These are phyloP conservation scores for Syzygium malaccense DNA, from an alignment of 441 rosid species.

Conservation along the genomic window DNA sequence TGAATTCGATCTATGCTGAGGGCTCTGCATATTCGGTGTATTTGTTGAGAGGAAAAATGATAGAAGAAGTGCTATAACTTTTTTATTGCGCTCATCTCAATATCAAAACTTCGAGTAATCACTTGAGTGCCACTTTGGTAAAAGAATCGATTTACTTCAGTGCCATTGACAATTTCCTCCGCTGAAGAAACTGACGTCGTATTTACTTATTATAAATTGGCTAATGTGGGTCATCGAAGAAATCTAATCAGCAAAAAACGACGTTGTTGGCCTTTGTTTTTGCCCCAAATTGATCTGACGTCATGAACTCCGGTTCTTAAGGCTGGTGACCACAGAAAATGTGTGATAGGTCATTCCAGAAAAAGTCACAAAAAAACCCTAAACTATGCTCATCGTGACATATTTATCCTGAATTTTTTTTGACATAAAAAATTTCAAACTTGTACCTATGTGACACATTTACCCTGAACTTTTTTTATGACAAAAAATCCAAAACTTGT, in stretches of 20 bases:
- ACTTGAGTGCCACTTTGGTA: neutral
- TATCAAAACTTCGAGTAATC: neutral
- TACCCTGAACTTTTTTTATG: no score
- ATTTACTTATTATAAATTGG: neutral
- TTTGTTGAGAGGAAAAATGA: neutral
- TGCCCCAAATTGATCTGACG: neutral
- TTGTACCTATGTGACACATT: no score
- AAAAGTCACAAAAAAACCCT: no score
- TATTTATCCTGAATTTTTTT: no score
- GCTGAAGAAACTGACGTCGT: neutral
- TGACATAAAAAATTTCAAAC: no score
- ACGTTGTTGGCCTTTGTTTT: neutral
- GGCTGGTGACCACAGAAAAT: neutral
- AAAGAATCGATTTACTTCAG: neutral
- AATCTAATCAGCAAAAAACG: neutral
- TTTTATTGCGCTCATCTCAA: fast-evolving
- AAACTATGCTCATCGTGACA: no score
- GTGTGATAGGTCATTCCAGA: neutral
- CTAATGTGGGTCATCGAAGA: neutral
- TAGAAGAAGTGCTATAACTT: neutral
- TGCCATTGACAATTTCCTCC: neutral
- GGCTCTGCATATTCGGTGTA: neutral
- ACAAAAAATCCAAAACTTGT: no score
- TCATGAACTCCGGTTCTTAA: neutral
- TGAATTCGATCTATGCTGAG: neutral